These are phyloP conservation scores for Podaxis sp. DNA, from an alignment of 768 basidiomycete genomes.

Conservation along the genomic window DNA sequence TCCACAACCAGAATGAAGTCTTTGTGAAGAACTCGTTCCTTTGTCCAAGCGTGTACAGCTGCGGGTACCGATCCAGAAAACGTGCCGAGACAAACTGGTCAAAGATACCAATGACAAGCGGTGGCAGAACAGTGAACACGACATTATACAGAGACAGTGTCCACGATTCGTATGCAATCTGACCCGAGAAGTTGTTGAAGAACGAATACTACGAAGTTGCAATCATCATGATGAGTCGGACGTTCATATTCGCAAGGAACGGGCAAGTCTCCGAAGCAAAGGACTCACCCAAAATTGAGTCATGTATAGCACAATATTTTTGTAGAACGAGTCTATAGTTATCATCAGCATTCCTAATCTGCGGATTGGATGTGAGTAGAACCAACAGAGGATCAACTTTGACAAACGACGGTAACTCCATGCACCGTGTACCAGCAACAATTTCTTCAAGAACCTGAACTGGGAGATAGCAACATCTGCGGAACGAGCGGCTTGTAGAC, in stretches of 20 bases:
- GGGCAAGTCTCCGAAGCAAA: not conserved
- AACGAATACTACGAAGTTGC: constrained; percentile 78
- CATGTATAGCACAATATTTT: constrained; percentile 98
- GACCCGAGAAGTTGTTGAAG: constrained; percentile 99
- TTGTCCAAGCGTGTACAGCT: constrained; percentile 93
- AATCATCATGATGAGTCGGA: constrained; percentile 7
- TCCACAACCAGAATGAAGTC: constrained; percentile 91
- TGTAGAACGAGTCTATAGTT: constrained; percentile 90
- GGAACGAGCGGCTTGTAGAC: constrained; percentile 96
- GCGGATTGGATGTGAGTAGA: not conserved
- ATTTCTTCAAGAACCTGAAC: constrained; percentile 92
- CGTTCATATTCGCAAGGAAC: not conserved
- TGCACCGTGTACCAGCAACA: constrained; percentile 94
- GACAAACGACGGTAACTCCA: constrained; percentile 98
- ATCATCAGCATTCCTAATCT: constrained; percentile 7
- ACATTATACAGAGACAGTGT: constrained; percentile 97
- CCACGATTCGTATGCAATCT: constrained; percentile 99
- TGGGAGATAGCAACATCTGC: constrained; percentile 98
- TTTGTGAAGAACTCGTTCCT: constrained; percentile 91
- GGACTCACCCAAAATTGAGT: constrained; percentile 91
- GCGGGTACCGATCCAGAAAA: constrained; percentile 95
- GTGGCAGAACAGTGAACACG: constrained; percentile 92
- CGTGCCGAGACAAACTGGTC: constrained; percentile 98
- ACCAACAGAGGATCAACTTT: constrained; percentile 92
- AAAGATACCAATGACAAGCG: constrained; percentile 95